phyloP scores from a whole-genome alignment of 495 filamentous ascomycete species.

The Aspergillus taichungensis region DNA sequence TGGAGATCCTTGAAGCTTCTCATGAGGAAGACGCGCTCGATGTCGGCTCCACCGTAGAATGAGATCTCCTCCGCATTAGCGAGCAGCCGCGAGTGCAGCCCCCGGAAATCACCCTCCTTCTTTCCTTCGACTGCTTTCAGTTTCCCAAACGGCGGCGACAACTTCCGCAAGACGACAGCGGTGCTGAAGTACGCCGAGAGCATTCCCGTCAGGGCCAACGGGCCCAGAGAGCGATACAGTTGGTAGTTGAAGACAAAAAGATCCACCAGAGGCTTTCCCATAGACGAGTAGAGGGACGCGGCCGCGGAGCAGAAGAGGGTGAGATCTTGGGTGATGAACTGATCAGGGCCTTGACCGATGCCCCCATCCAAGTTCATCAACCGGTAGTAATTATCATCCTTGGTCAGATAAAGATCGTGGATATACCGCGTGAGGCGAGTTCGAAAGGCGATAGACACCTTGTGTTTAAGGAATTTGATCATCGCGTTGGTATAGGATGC shows the following conservation, averaged over 20 bases:
- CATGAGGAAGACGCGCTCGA: conserved; percentile 83
- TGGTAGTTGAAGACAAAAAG: conserved; percentile 96
- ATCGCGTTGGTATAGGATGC: conserved; percentile 90
- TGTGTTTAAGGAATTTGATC: conserved; percentile 97
- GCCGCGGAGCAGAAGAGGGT: conserved; percentile 90
- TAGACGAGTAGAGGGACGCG: conserved; percentile 87
- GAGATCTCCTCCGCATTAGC: conserved; percentile 99
- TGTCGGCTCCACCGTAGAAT: conserved; percentile 92
- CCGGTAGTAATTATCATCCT: conserved; percentile 94
- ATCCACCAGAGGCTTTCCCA: conserved; percentile 94
- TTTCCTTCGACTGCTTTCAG: conserved; percentile 91
- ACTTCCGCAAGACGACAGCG: conserved; percentile 71
- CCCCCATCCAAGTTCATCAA: conserved; percentile 89
- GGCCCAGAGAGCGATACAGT: conserved; percentile 84
- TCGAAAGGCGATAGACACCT: conserved; percentile 96
- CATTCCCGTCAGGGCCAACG: conserved; percentile 77
- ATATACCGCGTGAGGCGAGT: conserved; percentile 95
- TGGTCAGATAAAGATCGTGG: conserved; percentile 92
- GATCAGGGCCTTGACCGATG: conserved; percentile 83
- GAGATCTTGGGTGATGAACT: conserved; percentile 96
- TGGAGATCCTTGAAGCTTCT: conserved; percentile 85
- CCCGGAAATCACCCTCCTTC: conserved; percentile 88
- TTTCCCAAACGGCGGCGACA: conserved; percentile 94
- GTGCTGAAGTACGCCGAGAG: conserved; percentile 88
- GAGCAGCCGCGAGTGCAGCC: conserved; percentile 80